Evolutionary conservation across 148 eudicot genomes (phyloP).

Genomic region (Chenopodium suecicum): DNA sequence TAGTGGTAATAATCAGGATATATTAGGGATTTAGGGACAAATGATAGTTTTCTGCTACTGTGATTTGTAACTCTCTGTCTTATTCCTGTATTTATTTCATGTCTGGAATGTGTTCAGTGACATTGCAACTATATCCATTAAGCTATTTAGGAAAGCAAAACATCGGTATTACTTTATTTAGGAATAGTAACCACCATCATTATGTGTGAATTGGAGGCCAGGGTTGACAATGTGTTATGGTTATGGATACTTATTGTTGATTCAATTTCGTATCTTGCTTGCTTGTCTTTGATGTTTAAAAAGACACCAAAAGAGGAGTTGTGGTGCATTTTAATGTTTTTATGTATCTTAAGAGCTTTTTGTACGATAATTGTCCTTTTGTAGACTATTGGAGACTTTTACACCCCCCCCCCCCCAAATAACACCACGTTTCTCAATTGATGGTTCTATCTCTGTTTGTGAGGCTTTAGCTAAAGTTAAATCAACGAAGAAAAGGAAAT

Average conservation of each 20-base stretch:
- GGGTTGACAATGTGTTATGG: not conserved
- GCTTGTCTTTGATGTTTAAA: not conserved
- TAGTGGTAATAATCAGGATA: too few species aligned
- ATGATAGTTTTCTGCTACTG: too few species aligned
- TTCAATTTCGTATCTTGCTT: not conserved
- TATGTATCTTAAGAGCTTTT: not conserved
- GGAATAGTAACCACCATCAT: not conserved
- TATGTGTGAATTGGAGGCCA: not conserved
- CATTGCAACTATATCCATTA: not conserved
- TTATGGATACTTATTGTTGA: not conserved
- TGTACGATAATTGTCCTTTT: not conserved
- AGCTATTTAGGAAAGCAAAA: not conserved
- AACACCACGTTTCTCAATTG: not conserved
- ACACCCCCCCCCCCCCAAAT: too few species aligned
- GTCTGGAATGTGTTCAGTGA: not conserved
- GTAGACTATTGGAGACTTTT: not conserved
- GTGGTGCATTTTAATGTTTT: not conserved
- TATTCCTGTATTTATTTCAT: too few species aligned
- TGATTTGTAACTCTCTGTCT: too few species aligned
- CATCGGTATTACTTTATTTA: not conserved
- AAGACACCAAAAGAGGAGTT: not conserved
- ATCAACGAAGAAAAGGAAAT: not conserved
- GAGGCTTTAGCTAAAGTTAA: not conserved
- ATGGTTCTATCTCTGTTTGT: not conserved
- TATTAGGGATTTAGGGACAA: too few species aligned